Percentiles rank a stretch among this genome's conserved stretches.
phyloP scores from a whole-genome alignment of 164 flowering plant species.

The Macadamia tetraphylla region DNA sequence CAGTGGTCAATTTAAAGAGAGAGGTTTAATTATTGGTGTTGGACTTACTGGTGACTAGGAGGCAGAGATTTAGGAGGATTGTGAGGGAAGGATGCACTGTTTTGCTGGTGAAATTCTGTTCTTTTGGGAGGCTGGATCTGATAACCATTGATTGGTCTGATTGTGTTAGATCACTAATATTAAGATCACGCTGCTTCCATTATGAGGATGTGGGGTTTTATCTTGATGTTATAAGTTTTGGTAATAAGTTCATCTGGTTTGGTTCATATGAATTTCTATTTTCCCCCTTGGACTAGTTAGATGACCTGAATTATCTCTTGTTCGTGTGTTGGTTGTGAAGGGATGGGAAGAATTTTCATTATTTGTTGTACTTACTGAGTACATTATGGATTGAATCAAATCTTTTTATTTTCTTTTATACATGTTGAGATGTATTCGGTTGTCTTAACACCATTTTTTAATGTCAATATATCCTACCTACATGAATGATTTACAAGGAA shows the following conservation, averaged over 20 bases:
- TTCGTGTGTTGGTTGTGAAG: too few relatives aligned
- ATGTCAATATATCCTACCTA: not conserved
- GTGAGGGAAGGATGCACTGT: too few relatives aligned
- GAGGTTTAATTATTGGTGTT: too few relatives aligned
- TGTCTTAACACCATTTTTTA: not conserved
- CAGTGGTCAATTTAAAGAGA: too few relatives aligned
- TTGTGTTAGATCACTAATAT: too few relatives aligned
- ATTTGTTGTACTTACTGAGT: not conserved
- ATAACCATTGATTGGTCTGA: too few relatives aligned
- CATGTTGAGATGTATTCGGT: constrained; percentile 4
- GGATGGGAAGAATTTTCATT: not conserved
- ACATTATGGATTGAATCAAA: not conserved
- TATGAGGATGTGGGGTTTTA: not conserved
- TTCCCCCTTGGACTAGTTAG: not conserved
- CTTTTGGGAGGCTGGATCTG: too few relatives aligned
- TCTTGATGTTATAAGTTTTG: not conserved
- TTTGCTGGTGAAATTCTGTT: too few relatives aligned
- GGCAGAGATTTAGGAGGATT: too few relatives aligned
- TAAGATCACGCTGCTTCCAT: not conserved
- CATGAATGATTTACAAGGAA: not conserved
- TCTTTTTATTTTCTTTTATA: not conserved
- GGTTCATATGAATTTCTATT: not conserved
- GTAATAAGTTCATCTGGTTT: not conserved
- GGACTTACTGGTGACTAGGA: too few relatives aligned
- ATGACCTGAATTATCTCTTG: too few relatives aligned